Percentiles rank a stretch among this genome's conserved stretches.
phyloP scores from a whole-genome alignment of 805 yeast genomes.

The Pichia heedii region DNA sequence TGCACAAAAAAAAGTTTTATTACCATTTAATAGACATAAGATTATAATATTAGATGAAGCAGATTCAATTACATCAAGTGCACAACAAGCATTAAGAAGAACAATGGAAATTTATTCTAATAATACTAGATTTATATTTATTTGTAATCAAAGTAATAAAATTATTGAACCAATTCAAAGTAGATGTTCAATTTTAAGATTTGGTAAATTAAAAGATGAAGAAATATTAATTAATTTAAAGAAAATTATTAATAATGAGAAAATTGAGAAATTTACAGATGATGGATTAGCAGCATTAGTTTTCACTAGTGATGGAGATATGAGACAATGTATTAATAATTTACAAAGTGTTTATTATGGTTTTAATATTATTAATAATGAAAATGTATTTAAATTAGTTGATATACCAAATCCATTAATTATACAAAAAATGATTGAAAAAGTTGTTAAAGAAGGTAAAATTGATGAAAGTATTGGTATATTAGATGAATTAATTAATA shows the following conservation, averaged over 20 bases:
- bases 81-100: constrained; percentile 90
- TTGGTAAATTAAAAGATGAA: constrained; percentile 70
- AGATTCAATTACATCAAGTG: constrained; percentile 95
- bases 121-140: constrained; percentile 96
- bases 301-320: constrained; percentile 96
- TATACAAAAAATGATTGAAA: constrained; percentile 58
- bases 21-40: constrained; percentile 88
- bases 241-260: constrained; percentile 60
- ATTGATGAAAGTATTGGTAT: constrained; percentile 60
- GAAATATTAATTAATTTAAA: constrained; percentile 73
- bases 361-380: constrained; percentile 81
- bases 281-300: constrained; percentile 90
- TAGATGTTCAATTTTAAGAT: constrained; percentile 90
- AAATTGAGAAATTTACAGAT: constrained; percentile 60
- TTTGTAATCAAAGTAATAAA: constrained; percentile 90
- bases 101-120: constrained; percentile 94
- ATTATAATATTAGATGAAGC: constrained; percentile 93
- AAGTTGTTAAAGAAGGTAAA: constrained; percentile 13
- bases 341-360: constrained; percentile 92
- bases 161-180: constrained; percentile 95
- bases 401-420: constrained; percentile 94
- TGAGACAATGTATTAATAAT: constrained; percentile 96
- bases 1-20: constrained; percentile 85
- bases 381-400: constrained; percentile 89
- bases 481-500: constrained; percentile 67